phyloP scores from a whole-genome alignment of 805 yeast species.

The Saturnispora zaruensis region DNA sequence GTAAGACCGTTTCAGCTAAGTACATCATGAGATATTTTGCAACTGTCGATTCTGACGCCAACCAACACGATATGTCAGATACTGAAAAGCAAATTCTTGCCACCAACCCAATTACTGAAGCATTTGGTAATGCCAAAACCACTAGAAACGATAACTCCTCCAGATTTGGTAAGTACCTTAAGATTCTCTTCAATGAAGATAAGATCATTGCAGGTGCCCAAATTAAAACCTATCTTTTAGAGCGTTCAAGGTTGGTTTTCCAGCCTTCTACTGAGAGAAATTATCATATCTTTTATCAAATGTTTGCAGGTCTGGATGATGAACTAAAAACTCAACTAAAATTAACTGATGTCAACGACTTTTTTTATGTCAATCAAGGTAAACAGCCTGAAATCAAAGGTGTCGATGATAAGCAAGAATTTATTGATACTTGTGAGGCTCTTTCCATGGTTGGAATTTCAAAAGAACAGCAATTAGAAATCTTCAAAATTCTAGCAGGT shows the following conservation, averaged over 20 bases:
- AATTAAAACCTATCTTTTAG: slow-evolving; percentile 85
- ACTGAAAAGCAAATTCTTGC: slow-evolving; percentile 93
- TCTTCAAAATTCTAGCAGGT: slow-evolving; percentile 79
- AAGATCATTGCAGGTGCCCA: slow-evolving; percentile 89
- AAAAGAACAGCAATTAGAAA: slow-evolving; percentile 47
- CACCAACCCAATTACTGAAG: slow-evolving; percentile 95
- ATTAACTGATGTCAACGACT: slow-evolving; percentile 59
- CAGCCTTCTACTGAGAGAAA: slow-evolving; percentile 89
- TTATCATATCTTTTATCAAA: slow-evolving; percentile 90
- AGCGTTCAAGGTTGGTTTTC: slow-evolving; percentile 88
- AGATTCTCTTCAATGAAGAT: slow-evolving; percentile 69
- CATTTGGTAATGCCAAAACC: slow-evolving; percentile 97
- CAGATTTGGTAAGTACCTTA: slow-evolving; percentile 93
- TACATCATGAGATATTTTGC: slow-evolving; percentile 97
- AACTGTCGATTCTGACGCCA: slow-evolving; percentile 60
- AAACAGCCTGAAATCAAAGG: slow-evolving; percentile 62
- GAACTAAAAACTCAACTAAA: slow-evolving; percentile 50
- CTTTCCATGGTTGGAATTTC: slow-evolving; percentile 69
- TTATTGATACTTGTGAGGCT: slow-evolving; percentile 66
- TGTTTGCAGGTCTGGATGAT: slow-evolving; percentile 61
- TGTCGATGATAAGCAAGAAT: slow-evolving; percentile 78
- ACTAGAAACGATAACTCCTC: slow-evolving; percentile 96
- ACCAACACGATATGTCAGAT: slow-evolving; percentile 63
- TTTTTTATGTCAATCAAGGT: slow-evolving; percentile 82
- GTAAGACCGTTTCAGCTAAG: slow-evolving; percentile 95